Percentiles rank a stretch among this genome's conserved stretches.
These are phyloP conservation scores for Melocanna baccifera DNA, from an alignment of 176 grass and related monocot genomes.

Conservation along the genomic window DNA sequence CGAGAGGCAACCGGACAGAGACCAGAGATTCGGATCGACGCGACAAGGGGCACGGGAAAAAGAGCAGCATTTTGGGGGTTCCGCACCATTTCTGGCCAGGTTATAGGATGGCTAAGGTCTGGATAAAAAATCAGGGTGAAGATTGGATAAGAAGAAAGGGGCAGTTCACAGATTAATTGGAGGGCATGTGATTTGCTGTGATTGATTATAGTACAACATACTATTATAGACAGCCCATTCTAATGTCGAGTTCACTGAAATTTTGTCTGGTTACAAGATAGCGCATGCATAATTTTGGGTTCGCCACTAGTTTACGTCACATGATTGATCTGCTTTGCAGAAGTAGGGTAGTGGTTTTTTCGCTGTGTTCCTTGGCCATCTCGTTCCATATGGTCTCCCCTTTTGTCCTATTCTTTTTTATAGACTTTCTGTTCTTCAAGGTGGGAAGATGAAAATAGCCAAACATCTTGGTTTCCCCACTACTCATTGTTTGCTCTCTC, in stretches of 20 bases:
- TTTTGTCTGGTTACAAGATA: background rate
- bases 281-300: background rate
- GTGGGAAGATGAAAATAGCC: constrained; percentile 13
- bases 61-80: background rate
- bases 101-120: background rate
- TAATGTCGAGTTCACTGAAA: background rate
- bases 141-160: background rate
- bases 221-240: background rate
- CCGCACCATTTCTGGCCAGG: background rate
- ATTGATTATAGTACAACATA: background rate
- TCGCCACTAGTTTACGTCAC: background rate
- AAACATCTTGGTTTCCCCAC: constrained; percentile 30
- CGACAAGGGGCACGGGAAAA: background rate
- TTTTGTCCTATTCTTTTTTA: background rate
- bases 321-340: background rate
- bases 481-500: background rate
- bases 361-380: background rate
- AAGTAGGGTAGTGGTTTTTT: background rate
- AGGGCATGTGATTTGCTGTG: background rate
- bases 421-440: constrained; percentile 12
- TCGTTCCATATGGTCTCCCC: background rate
- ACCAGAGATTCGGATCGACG: constrained; percentile 29
- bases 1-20: background rate
- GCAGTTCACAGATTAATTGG: background rate
- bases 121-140: background rate